Base-by-base conservation (phyloP, 345 rosid species). In the Populus davidiana region DNA sequence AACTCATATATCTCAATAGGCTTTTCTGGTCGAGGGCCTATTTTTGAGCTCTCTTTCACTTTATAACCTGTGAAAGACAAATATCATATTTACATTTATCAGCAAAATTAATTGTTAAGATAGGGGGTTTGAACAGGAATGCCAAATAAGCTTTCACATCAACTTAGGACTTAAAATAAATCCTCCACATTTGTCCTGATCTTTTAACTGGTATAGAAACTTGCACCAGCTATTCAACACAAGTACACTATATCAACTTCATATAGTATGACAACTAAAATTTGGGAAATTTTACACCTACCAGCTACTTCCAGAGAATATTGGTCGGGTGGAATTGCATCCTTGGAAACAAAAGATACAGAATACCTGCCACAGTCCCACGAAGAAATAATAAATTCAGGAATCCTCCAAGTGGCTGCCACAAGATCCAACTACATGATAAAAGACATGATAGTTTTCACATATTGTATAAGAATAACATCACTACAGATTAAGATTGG, bases 1-100 rank as follows among this genome's bases (percentile, higher is more conserved):
- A 92, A 95, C 82, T 95, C 99, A 29, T 95, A 95, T 52, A 93
- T 90, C 89, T 91, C 98, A 7, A 95, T 92, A 18, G 97, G 94
- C 80, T 91, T 93, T 84, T 92, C 93, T 10, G 99, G 99, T 25
- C 96, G 95, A 83, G 92, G 94, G 31, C 99, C 99, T 21, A 89
- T 12, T 78, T 91, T 95, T 54, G 97, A 83, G 61, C 85, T 81
- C 86, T 95, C 99, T 83, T 92, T 95, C 47, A 95, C 78, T 59
- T 87, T 91, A 21, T 78, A 78, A 80, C 98, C 99, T 95, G 80
- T 78, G 36, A 74, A 76, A 17, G 33, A 65, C 16, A 75, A 25
- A 61, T 56, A 36, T 9, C 25, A 74, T 47, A 39, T 54, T 13
- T 29, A 36, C 14, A 59, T 11, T 36, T 59, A 67, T 72, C 64